phyloP scores from a whole-genome alignment of 2,329 filamentous ascomycete species.

The Aspergillus uvarum region DNA sequence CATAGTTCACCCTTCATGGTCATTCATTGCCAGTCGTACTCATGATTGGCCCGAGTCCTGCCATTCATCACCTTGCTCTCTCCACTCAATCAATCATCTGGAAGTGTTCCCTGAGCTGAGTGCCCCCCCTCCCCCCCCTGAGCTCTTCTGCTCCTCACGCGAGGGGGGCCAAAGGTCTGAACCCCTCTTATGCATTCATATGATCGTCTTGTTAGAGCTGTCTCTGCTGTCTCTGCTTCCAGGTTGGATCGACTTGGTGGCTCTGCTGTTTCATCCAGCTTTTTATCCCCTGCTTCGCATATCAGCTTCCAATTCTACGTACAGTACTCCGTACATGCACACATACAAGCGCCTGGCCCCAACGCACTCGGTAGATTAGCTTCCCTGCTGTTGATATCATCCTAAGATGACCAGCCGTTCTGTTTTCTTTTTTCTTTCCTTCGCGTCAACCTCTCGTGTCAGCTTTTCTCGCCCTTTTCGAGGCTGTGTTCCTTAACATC shows the following conservation, averaged over 20 bases:
- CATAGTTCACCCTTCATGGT: too few relatives aligned
- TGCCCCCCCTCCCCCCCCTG: too few relatives aligned
- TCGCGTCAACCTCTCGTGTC: not conserved
- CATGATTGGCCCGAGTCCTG: too few relatives aligned
- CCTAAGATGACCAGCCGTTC: constrained; percentile 1
- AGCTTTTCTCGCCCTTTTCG: not conserved
- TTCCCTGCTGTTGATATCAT: not conserved
- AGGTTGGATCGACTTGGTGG: not conserved
- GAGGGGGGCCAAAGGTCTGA: not conserved
- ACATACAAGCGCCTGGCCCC: not conserved
- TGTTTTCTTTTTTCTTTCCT: not conserved
- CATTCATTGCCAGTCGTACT: too few relatives aligned
- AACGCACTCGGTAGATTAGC: not conserved
- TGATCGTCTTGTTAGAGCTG: not conserved
- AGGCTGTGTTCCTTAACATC: not conserved
- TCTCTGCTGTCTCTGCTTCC: not conserved
- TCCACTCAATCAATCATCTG: too few relatives aligned
- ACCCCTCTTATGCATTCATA: not conserved
- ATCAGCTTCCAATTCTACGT: not conserved
- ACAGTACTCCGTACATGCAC: not conserved
- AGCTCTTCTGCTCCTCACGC: not conserved
- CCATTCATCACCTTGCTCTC: too few relatives aligned
- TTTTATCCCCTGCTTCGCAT: constrained; percentile 5
- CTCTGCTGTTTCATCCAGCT: constrained; percentile 1
- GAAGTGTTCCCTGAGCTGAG: too few relatives aligned